Conservation (phyloP, 2,329 filamentous ascomycete species). For the Nothomitra cinnamomea region DNA sequence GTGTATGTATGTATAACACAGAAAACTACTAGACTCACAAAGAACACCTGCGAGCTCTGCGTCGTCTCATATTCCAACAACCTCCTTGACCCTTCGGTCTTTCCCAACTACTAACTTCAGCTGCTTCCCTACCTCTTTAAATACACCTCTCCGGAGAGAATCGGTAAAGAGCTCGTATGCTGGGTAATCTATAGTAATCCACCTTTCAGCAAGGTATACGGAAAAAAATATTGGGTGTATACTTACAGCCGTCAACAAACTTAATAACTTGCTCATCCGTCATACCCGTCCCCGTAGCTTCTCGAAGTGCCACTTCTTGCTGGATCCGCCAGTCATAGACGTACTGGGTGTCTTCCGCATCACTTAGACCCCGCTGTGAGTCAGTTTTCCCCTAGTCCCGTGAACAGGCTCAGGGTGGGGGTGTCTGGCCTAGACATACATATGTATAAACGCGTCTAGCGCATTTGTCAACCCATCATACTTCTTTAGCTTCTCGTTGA, state of each 20-base stretch:
- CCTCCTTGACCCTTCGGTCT: conserved; percentile 26
- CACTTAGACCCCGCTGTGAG: conserved; percentile 18
- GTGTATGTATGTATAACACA: too few species aligned
- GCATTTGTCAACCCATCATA: conserved; percentile 44
- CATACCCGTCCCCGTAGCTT: conserved; percentile 58
- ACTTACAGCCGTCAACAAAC: conserved; percentile 55
- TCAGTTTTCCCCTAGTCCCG: too few species aligned
- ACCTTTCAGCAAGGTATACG: conserved; percentile 1
- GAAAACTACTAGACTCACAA: too few species aligned
- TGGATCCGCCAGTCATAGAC: conserved; percentile 76
- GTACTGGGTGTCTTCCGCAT: conserved; percentile 54
- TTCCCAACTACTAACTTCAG: conserved; percentile 32
- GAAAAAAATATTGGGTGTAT: conserved; percentile 13
- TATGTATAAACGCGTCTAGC: conserved; percentile 47
- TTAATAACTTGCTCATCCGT: conserved; percentile 58
- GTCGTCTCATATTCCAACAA: conserved; percentile 15
- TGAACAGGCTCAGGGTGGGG: too few species aligned
- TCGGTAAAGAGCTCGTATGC: conserved; percentile 40
- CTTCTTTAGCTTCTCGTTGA: conserved; percentile 39
- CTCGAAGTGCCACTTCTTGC: conserved; percentile 57
- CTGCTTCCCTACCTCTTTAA: conserved; percentile 28
- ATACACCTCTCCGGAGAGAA: conserved; percentile 30
- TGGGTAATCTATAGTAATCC: conserved; percentile 24
- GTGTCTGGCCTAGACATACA: conserved; percentile 32
- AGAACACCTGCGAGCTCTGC: too few species aligned